Conservation (phyloP, 768 basidiomycete genomes). For the Amanita thiersii region DNA sequence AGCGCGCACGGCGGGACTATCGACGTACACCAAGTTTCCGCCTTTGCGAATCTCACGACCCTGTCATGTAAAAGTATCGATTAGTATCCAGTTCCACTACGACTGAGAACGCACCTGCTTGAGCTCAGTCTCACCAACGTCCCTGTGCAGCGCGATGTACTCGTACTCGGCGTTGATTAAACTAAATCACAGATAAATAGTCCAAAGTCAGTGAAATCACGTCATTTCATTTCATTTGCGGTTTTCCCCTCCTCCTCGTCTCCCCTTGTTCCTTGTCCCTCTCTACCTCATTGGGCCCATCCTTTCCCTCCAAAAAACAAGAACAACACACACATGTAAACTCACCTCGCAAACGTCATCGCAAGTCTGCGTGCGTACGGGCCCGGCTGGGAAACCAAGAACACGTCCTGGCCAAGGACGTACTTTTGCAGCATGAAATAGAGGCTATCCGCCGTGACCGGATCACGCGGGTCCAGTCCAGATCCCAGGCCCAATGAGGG, state of each 20-base stretch:
- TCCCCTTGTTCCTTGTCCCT: no score
- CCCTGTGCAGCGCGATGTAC: constrained; percentile 57
- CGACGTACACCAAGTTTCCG: constrained; percentile 58
- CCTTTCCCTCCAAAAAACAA: constrained; percentile 1
- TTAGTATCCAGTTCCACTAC: background rate
- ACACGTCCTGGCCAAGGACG: constrained; percentile 59
- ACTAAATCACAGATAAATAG: constrained; percentile 18
- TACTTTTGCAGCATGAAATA: constrained; percentile 65
- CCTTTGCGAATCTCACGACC: constrained; percentile 56
- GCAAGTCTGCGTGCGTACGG: constrained; percentile 58
- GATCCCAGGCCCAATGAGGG: constrained; percentile 25
- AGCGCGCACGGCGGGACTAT: constrained; percentile 59
- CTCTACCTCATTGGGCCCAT: background rate
- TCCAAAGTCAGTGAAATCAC: no score
- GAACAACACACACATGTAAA: background rate
- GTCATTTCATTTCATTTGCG: no score
- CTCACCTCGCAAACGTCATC: constrained; percentile 54
- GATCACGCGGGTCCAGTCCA: constrained; percentile 45
- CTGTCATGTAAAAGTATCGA: constrained; percentile 14
- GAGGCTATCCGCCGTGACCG: constrained; percentile 47
- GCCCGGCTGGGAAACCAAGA: constrained; percentile 58
- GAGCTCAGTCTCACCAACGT: constrained; percentile 66
- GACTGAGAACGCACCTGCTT: constrained; percentile 38
- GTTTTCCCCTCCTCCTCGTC: no score
- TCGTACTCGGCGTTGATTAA: constrained; percentile 64